Evolutionary conservation across 768 basidiomycete genomes (phyloP).

Genomic region (Phallus indusiatus): DNA sequence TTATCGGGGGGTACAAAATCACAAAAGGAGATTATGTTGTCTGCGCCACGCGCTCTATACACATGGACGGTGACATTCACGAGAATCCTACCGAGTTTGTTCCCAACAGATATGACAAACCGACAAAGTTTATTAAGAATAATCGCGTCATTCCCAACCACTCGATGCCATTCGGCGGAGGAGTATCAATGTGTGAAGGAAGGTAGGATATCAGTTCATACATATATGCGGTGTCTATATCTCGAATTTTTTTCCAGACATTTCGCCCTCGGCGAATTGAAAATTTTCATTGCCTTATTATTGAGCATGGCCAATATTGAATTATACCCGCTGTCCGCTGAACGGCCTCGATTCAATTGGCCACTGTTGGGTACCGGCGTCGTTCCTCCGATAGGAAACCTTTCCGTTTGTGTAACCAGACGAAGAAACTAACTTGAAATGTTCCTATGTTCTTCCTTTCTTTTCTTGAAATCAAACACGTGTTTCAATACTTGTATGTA

Average conservation of each 20-base stretch:
- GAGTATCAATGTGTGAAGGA: constrained; percentile 21
- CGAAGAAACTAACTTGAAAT: background rate
- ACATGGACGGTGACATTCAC: constrained; percentile 16
- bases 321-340: constrained; percentile 10
- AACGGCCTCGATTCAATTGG: constrained; percentile 6
- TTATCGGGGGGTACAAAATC: constrained; percentile 13
- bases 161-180: constrained; percentile 19
- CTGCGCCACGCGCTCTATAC: constrained; percentile 13
- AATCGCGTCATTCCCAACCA: constrained; percentile 14
- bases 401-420: background rate
- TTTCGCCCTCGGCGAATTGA: constrained; percentile 17
- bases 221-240: background rate
- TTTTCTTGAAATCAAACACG: no score
- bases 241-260: constrained; percentile 8
- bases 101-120: constrained; percentile 9
- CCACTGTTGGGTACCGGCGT: constrained; percentile 12
- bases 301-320: constrained; percentile 12
- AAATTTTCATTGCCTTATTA: constrained; percentile 13
- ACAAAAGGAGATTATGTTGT: constrained; percentile 15
- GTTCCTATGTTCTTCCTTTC: no score
- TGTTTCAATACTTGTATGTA: no score
- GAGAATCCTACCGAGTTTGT: background rate
- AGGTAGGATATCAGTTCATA: constrained; percentile 9
- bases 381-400: constrained; percentile 7
- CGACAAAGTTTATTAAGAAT: constrained; percentile 9